Evolutionary conservation across 106 monocot genomes (phyloP), one percentile per base, ranked within the genome.

Genomic region (Allium cepa): DNA sequence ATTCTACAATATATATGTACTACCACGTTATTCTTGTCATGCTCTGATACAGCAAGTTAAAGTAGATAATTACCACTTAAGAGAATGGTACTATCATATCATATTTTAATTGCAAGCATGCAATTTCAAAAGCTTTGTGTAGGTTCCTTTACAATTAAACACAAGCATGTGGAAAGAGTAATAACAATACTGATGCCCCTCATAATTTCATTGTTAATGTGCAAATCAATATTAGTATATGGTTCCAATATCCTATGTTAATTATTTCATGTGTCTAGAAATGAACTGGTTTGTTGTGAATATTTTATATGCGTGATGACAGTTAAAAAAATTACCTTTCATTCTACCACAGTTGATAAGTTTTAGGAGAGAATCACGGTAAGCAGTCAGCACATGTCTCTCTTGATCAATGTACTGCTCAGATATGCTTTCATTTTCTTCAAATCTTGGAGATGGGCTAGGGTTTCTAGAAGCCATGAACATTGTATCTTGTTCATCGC

Each of bases 321-420:
- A 66, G 26, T 11, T 50, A 17, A 17, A 47, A 64, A 64, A 16
- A 17, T 73, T 76, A 97, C 96, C 96, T 97, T 92, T 97, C 74
- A 80, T 79, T 77, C 74, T 80, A 55, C 92, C 96, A 63, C 64
- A 77, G 9, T 78, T 84, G 9, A 97, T 79, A 56, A 97, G 71
- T 55, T 92, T 88, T 17, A 76, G 83, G 46, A 97, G 82, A 67
- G 78, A 89, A 46, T 92, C 92, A 17, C 96, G 69, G 68, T 92
- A 91, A 59, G 86, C 92, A 17, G 77, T 82, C 62, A 97, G 71
- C 16, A 97, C 78, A 70, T 71, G 73, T 72, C 75, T 92, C 76
- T 97, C 96, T 79, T 97, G 96, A 83, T 97, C 92, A 7, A 69
- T 78, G 76, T 87, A 92, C 7, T 82, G 73, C 66, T 87, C 84